Evolutionary conservation across 2,329 filamentous ascomycete genomes (phyloP).

Genomic region (Aspergillus phoenicis): DNA sequence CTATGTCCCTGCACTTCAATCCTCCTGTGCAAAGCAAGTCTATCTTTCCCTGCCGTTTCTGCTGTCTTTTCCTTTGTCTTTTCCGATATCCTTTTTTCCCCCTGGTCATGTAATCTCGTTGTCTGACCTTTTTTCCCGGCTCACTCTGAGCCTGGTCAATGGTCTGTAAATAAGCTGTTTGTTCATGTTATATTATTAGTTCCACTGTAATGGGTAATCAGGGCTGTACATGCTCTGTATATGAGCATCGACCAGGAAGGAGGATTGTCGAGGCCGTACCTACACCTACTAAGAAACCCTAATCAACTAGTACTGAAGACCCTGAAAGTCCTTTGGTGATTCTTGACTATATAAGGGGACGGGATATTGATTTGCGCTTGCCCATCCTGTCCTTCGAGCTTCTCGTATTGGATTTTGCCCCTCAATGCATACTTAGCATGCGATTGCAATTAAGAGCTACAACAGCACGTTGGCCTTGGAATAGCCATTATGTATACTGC

Average conservation of each 20-base stretch:
- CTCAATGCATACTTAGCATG: no score
- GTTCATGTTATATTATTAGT: slow-evolving; percentile 2
- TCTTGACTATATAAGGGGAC: no score
- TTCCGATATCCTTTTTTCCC: slow-evolving; percentile 22
- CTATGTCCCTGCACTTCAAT: background rate
- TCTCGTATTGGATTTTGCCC: no score
- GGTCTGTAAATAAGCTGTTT: slow-evolving; percentile 22
- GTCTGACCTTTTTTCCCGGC: slow-evolving; percentile 3
- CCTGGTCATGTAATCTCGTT: slow-evolving; percentile 1
- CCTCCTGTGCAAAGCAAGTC: slow-evolving; percentile 7
- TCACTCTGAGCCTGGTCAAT: slow-evolving; percentile 13
- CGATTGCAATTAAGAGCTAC: no score
- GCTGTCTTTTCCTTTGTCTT: slow-evolving; percentile 3
- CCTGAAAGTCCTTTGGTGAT: no score
- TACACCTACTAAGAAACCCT: background rate
- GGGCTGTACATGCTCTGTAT: background rate
- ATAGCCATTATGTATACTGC: no score
- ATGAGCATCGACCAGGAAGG: background rate
- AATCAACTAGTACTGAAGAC: background rate
- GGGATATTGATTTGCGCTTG: no score
- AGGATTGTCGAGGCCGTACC: background rate
- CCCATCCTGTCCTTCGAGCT: no score
- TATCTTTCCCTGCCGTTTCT: background rate
- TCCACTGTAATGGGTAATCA: background rate
- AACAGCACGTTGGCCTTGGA: no score